Evolutionary conservation across 2,329 filamentous ascomycete genomes (phyloP).

Genomic region (Paraconiothyrium sp.): DNA sequence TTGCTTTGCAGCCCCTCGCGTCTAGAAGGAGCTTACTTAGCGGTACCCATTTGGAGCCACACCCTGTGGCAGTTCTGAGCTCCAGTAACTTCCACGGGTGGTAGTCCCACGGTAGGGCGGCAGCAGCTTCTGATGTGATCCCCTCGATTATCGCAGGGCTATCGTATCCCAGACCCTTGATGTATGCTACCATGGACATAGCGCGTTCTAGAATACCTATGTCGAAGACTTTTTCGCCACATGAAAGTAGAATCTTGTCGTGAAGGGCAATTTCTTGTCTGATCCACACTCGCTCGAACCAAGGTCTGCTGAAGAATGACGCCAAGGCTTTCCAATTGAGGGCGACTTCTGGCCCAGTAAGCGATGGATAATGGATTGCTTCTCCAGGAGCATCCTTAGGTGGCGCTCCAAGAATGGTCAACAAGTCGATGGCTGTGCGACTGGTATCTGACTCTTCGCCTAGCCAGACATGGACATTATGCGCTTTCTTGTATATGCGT

Average conservation of each 20-base stretch:
- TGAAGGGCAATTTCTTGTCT: conserved; percentile 23
- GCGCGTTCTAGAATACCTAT: conserved; percentile 7
- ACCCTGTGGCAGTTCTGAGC: conserved; percentile 3
- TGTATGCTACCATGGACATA: background rate
- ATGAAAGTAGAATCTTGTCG: conserved; percentile 4
- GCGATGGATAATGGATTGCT: conserved; percentile 10
- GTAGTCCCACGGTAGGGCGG: background rate
- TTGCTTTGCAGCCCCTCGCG: too few relatives aligned
- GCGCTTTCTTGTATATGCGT: conserved; percentile 21
- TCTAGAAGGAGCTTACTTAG: background rate
- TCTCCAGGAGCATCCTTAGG: conserved; percentile 11
- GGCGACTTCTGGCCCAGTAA: conserved; percentile 7
- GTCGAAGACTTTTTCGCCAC: conserved; percentile 10
- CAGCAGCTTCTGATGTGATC: background rate
- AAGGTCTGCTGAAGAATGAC: conserved; percentile 20
- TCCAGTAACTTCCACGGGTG: conserved; percentile 10
- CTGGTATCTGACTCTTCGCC: conserved; percentile 24
- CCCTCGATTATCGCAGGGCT: background rate
- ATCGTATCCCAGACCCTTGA: background rate
- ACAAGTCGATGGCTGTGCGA: conserved; percentile 18
- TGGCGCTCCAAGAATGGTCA: conserved; percentile 13
- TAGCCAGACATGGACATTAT: conserved; percentile 22
- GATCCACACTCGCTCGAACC: conserved; percentile 27
- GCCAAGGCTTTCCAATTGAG: conserved; percentile 21
- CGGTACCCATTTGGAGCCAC: conserved; percentile 3